Conservation (phyloP, 176 grass and related monocot species). For the Alopecurus myosuroides region DNA sequence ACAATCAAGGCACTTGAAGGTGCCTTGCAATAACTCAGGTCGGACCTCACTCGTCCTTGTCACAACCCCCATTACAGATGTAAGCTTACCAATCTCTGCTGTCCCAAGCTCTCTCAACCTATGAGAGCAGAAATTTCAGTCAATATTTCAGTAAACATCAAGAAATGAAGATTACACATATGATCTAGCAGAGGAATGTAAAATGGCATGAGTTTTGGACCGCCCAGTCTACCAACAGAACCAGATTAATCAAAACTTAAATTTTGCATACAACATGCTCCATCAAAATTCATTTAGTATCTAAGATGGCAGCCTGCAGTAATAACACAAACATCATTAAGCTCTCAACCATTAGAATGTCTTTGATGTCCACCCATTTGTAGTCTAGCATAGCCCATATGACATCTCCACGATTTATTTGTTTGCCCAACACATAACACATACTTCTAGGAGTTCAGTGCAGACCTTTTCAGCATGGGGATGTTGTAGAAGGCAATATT, state of each 20-base stretch:
- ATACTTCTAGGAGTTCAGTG: neutral
- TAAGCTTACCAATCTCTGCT: slow-evolving; percentile 88
- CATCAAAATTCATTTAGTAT: neutral
- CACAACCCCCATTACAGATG: slow-evolving; percentile 91
- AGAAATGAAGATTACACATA: neutral
- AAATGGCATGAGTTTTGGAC: neutral
- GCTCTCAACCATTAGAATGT: neutral
- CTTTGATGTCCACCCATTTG: neutral
- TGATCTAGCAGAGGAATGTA: neutral
- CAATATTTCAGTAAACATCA: neutral
- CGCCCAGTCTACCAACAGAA: neutral
- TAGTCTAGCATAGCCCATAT: neutral
- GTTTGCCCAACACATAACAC: neutral
- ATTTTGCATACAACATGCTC: neutral
- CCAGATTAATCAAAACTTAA: neutral
- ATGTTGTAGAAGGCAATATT: slow-evolving; percentile 94
- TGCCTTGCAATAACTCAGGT: slow-evolving; percentile 84
- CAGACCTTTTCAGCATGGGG: slow-evolving; percentile 72
- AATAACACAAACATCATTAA: neutral
- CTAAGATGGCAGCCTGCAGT: neutral
- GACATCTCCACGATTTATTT: neutral
- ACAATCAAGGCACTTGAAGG: slow-evolving; percentile 95
- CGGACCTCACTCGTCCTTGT: slow-evolving; percentile 95
- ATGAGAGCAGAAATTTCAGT: slow-evolving; percentile 15
- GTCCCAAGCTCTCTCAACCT: slow-evolving; percentile 86